These are phyloP conservation scores for Solanum hybrid DNA, from an alignment of 305 asterid genomes.

Conservation along the genomic window DNA sequence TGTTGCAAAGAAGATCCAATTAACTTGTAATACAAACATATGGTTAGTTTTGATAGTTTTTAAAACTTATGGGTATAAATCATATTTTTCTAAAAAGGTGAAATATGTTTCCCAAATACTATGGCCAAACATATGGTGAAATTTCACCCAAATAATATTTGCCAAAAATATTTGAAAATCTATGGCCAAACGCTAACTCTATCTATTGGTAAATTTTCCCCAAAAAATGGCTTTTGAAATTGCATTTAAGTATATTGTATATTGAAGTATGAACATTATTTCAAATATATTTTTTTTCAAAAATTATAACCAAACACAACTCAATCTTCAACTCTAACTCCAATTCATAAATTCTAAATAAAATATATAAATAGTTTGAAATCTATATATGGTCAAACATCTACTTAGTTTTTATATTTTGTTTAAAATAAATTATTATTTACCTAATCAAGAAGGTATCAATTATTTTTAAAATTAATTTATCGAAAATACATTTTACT, in stretches of 20 bases:
- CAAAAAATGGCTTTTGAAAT: neutral
- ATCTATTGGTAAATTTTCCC: no score
- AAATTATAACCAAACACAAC: neutral
- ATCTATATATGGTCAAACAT: neutral
- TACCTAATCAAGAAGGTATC: neutral
- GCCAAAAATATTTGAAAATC: no score
- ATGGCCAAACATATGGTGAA: no score
- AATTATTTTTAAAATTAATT: neutral
- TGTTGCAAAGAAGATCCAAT: no score
- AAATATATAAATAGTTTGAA: neutral
- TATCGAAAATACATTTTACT: neutral
- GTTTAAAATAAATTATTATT: neutral
- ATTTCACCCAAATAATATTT: no score
- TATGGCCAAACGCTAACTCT: no score
- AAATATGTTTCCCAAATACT: no score
- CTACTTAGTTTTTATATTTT: neutral
- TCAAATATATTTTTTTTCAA: neutral
- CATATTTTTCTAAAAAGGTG: no score
- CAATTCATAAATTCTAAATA: neutral
- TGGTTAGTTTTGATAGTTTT: no score
- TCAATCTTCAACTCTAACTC: neutral
- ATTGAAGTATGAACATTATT: neutral
- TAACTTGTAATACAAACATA: no score
- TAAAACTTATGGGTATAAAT: no score
- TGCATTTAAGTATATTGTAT: neutral